Evolutionary conservation across 2,329 filamentous ascomycete genomes (phyloP).

Genomic region (Lecanicillium sp.): DNA sequence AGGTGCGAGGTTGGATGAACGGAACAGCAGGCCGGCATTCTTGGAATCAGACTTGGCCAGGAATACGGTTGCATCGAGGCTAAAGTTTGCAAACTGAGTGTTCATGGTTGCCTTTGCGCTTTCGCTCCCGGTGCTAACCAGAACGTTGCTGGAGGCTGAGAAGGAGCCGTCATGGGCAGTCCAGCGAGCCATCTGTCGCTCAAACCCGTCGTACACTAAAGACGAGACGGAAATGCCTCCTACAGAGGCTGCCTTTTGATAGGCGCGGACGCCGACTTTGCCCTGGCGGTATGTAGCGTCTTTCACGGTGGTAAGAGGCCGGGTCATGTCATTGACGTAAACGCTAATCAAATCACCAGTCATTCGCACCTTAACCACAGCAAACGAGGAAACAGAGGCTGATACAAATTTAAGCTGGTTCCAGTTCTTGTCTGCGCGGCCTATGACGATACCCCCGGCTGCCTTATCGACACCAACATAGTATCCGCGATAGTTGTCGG

Average conservation of each 20-base stretch:
- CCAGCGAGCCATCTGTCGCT: background rate
- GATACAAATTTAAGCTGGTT: background rate
- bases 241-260: background rate
- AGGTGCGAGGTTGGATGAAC: background rate
- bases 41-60: background rate
- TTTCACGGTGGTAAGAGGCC: background rate
- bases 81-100: background rate
- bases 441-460: conserved; percentile 1
- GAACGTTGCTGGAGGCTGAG: background rate
- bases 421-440: background rate
- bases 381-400: background rate
- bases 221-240: background rate
- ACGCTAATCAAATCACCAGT: background rate
- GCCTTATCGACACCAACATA: conserved; percentile 3
- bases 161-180: conserved; percentile 1
- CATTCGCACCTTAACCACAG: conserved; percentile 1
- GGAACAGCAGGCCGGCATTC: background rate
- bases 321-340: conserved; percentile 1
- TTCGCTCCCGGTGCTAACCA: background rate
- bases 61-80: background rate
- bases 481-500: conserved; percentile 3
- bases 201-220: conserved; percentile 1
- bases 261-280: background rate
- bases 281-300: conserved; percentile 1
- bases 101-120: conserved; percentile 1